Conservation (phyloP, 768 basidiomycete genomes). For the Phanerochaete carnosa region DNA sequence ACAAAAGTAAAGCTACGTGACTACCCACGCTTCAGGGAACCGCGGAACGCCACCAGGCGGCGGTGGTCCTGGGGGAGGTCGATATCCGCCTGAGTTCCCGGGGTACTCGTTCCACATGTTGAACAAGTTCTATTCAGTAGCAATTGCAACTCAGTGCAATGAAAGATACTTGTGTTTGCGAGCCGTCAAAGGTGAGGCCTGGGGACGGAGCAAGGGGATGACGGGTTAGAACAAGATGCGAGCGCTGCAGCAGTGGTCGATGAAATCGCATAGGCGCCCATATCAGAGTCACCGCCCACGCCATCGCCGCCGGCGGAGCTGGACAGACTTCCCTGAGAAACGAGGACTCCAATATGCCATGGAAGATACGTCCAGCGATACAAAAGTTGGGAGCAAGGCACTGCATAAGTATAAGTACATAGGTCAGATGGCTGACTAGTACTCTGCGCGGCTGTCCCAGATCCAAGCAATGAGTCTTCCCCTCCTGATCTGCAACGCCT, state of each 20-base stretch:
- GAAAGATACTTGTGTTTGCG: background rate
- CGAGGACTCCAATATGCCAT: background rate
- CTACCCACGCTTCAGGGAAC: background rate
- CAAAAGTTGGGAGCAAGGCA: background rate
- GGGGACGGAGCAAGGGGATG: no score
- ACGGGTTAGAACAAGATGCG: background rate
- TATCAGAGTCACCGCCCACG: background rate
- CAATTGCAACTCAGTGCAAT: no score
- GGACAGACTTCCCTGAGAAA: no score
- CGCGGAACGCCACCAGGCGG: constrained; percentile 1
- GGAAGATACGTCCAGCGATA: background rate
- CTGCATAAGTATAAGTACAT: background rate
- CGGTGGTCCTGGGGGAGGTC: constrained; percentile 9
- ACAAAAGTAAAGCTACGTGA: background rate
- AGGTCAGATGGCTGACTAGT: background rate
- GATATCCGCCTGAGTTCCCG: constrained; percentile 13
- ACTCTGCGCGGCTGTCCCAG: no score
- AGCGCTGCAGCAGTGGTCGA: background rate
- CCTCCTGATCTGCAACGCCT: no score
- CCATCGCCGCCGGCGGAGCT: background rate
- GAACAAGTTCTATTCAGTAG: background rate
- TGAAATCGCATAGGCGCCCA: background rate
- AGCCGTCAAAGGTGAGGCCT: no score
- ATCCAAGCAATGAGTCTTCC: no score
- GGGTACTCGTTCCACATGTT: constrained; percentile 18